Percentiles rank a stretch among this genome's conserved stretches.
These are phyloP conservation scores for Hypoxylon sp. DNA, from an alignment of 2,329 filamentous ascomycete species.

Conservation along the genomic window DNA sequence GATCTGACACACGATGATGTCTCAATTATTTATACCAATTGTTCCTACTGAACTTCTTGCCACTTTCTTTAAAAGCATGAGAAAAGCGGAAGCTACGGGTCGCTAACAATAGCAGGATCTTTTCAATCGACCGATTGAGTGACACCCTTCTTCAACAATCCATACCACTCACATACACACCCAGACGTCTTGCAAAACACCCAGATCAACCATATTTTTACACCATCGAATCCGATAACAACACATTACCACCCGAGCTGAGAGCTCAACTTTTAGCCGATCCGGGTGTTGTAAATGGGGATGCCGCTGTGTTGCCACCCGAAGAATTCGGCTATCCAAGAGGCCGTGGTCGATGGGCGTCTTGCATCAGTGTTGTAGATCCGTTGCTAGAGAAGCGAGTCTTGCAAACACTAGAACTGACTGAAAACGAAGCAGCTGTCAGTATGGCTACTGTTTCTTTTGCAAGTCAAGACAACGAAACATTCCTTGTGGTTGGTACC, in stretches of 20 bases:
- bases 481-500: slow-evolving; percentile 92
- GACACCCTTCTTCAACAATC: slow-evolving; percentile 88
- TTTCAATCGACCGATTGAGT: slow-evolving; percentile 85
- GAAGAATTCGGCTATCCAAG: slow-evolving; percentile 90
- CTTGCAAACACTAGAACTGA: slow-evolving; percentile 80
- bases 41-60: slow-evolving; percentile 85
- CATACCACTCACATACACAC: slow-evolving; percentile 88
- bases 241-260: slow-evolving; percentile 83
- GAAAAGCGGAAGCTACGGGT: slow-evolving; percentile 26
- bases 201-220: slow-evolving; percentile 92
- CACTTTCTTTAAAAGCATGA: slow-evolving; percentile 13
- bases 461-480: slow-evolving; percentile 85
- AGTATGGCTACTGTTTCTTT: slow-evolving; percentile 87
- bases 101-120: slow-evolving; percentile 71
- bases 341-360: slow-evolving; percentile 88
- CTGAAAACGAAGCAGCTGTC: slow-evolving; percentile 90
- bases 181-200: slow-evolving; percentile 85
- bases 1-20: slow-evolving; percentile 69
- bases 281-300: slow-evolving; percentile 74
- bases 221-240: slow-evolving; percentile 92
- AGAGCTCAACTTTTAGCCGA: slow-evolving; percentile 78
- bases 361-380: slow-evolving; percentile 92
- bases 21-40: slow-evolving; percentile 78
- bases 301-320: slow-evolving; percentile 74
- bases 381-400: slow-evolving; percentile 78